A percentile compares a stretch with the other conserved stretches of the same genome.
Evolutionary conservation across 1,139 yeast species (phyloP).

Genomic region (Pneumocystis oryctolagi): DNA sequence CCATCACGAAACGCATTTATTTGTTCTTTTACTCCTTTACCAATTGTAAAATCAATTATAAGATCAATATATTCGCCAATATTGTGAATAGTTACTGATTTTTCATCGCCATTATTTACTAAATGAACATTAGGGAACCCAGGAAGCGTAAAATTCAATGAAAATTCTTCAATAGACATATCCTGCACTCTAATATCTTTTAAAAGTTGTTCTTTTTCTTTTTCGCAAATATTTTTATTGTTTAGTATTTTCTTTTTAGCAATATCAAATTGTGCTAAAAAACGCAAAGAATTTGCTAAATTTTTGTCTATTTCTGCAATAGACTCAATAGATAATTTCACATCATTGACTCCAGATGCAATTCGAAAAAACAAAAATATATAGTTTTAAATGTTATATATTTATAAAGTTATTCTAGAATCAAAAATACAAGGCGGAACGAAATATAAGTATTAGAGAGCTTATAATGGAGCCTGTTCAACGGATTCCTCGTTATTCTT

Average conservation of each 20-base stretch:
- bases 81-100: slow-evolving; percentile 38
- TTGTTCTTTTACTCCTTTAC: slow-evolving; percentile 51
- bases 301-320: slow-evolving; percentile 43
- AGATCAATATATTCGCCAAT: slow-evolving; percentile 42
- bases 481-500: slow-evolving; percentile 9
- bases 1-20: slow-evolving; percentile 62
- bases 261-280: slow-evolving; percentile 33
- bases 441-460: slow-evolving; percentile 9
- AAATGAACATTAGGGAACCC: slow-evolving; percentile 56
- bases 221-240: slow-evolving; percentile 13
- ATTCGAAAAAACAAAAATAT: slow-evolving; percentile 44
- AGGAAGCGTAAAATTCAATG: slow-evolving; percentile 58
- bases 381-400: too few relatives aligned
- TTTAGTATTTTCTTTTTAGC: slow-evolving; percentile 21
- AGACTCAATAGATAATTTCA: slow-evolving; percentile 28
- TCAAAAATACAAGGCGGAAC: slow-evolving; percentile 1
- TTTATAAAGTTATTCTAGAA: too few relatives aligned
- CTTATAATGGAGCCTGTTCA: slow-evolving; percentile 11
- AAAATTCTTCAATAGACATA: slow-evolving; percentile 37
- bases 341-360: slow-evolving; percentile 14
- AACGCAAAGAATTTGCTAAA: slow-evolving; percentile 46
- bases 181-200: slow-evolving; percentile 28
- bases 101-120: slow-evolving; percentile 39
- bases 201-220: slow-evolving; percentile 13
- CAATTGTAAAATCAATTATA: slow-evolving; percentile 49